Percentiles rank a stretch among this genome's conserved stretches.
These are phyloP conservation scores for Nannizziopsis barbatae DNA, from an alignment of 2,329 filamentous ascomycete species.

Conservation along the genomic window DNA sequence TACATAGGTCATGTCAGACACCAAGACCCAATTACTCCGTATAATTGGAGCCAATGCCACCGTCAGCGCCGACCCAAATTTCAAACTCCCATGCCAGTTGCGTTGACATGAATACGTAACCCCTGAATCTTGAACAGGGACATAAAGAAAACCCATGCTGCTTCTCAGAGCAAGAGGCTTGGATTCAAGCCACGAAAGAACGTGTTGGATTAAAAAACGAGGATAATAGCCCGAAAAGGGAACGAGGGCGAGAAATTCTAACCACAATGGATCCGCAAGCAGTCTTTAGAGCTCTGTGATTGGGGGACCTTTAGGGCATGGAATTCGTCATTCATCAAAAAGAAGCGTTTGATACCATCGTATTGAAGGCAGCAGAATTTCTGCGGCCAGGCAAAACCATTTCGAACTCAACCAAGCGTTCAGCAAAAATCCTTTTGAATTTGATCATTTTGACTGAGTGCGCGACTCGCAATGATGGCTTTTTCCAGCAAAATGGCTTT, in stretches of 20 bases:
- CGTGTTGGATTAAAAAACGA: not conserved
- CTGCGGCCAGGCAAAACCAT: not conserved
- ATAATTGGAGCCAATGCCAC: not conserved
- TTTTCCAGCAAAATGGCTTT: too few relatives aligned
- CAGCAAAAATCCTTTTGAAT: too few relatives aligned
- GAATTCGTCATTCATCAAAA: not conserved
- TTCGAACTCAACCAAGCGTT: too few relatives aligned
- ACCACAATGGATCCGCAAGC: not conserved
- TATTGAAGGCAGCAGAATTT: slow-evolving; percentile 1
- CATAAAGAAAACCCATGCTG: too few relatives aligned
- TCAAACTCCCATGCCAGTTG: not conserved
- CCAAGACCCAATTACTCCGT: not conserved
- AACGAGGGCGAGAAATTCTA: not conserved
- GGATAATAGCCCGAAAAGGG: not conserved
- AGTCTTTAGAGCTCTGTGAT: too few relatives aligned
- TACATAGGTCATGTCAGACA: not conserved
- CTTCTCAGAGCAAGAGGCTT: too few relatives aligned
- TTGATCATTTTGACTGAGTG: too few relatives aligned
- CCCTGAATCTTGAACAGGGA: not conserved
- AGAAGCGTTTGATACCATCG: not conserved
- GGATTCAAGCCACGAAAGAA: too few relatives aligned
- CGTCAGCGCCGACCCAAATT: not conserved
- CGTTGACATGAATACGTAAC: not conserved
- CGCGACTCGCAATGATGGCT: too few relatives aligned
- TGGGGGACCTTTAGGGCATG: too few relatives aligned